Evolutionary conservation across 2,329 filamentous ascomycete species (phyloP), one percentile per base, ranked within the genome.

Genomic region (Periglandula ipomoeae): DNA sequence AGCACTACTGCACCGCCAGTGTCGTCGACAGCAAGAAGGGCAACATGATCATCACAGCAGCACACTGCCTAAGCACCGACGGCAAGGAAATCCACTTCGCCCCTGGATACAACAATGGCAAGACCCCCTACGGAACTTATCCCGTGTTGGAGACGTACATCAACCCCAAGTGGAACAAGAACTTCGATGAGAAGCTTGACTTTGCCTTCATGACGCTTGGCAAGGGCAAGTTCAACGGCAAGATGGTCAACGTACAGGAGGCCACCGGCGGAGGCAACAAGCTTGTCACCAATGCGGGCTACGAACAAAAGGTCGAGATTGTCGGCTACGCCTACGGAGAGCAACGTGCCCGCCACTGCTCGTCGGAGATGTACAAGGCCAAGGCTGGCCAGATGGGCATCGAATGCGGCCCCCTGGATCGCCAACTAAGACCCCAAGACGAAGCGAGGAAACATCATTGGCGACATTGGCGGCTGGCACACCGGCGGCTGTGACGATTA

Each of bases 121-220:
- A n/a, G 30, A 46, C 45, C 3, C 51, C 51, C 15, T 52, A 52
- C 43, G 51, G 51, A 11, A 50, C 51, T 10, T 52, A 52, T 27
- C 45, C 45, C 23, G 51, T 52, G 17, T 37, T 38, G 13, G 51
- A 45, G 2, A 46, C 34, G 7, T 53, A 50, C 32, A 20, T 53
- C 24, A 11, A 47, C 26, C 22, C 26, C 13, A 13, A 44, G 2
- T 53, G 51, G 51, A 49, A 51, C 44, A 38, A 26, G 5, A 23
- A 20, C 34, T 37, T 17, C 24, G 42, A 49, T 46, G 48, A 51
- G 38, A 38, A 24, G 38, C 17, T 48, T 20, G 51, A 53, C 34
- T 53, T 49, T 46, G 51, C 51, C 27, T 51, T 53, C n/a, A 35
- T 53, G 30, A 53, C 32, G 23, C 42, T 53, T 11, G 51, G 48